Conservation (phyloP, 2,329 filamentous ascomycete genomes). For the Myriosclerotinia duriaeana region DNA sequence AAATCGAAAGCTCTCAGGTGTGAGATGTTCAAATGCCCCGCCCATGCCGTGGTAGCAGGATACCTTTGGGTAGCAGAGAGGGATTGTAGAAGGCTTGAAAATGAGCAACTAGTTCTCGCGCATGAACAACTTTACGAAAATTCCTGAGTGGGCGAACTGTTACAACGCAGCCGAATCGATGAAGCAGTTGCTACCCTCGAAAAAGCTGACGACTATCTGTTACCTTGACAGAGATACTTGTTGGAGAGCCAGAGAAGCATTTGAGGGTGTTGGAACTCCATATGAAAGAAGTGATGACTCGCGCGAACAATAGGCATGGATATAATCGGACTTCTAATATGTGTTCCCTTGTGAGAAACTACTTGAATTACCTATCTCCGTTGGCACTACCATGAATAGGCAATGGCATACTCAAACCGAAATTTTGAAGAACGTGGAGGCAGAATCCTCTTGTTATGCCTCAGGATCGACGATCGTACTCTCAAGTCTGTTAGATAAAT, state of each 20-base stretch:
- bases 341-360: neutral
- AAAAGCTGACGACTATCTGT: neutral
- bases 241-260: neutral
- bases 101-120: neutral
- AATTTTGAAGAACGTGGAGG: no score
- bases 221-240: neutral
- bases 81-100: neutral
- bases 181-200: neutral
- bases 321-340: no score
- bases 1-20: neutral
- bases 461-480: neutral
- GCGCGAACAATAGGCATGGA: neutral
- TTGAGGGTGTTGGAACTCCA: neutral
- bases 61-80: neutral
- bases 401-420: neutral
- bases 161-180: no score
- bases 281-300: conserved; percentile 23
- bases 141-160: no score
- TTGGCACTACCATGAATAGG: neutral
- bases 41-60: neutral
- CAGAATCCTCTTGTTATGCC: neutral
- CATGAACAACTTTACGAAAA: neutral
- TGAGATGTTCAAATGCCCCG: neutral
- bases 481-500: neutral
- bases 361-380: neutral